Percentiles rank a stretch among this genome's conserved stretches.
phyloP scores from a whole-genome alignment of 2,329 filamentous ascomycete species.

The Knoxdaviesia proteae region DNA sequence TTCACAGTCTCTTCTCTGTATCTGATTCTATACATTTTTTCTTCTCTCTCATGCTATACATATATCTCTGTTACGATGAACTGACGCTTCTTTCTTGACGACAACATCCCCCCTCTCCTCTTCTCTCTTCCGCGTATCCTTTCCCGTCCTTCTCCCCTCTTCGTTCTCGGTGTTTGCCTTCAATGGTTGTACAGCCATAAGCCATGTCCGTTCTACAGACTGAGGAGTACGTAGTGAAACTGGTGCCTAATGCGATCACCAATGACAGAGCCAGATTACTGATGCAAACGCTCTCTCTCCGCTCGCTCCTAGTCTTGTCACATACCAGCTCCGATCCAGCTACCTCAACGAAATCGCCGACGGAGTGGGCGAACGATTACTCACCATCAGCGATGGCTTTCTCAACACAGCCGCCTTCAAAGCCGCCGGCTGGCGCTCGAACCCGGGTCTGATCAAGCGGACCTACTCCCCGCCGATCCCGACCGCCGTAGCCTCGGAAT shows the following conservation, averaged over 20 bases:
- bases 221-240: slow-evolving; percentile 16
- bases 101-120: too few relatives aligned
- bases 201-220: slow-evolving; percentile 22
- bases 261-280: slow-evolving; percentile 20
- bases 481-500: slow-evolving; percentile 62
- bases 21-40: too few relatives aligned
- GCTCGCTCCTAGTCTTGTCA: slow-evolving; percentile 39
- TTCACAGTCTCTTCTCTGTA: too few relatives aligned
- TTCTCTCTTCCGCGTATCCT: too few relatives aligned
- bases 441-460: slow-evolving; percentile 55
- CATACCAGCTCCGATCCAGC: slow-evolving; percentile 62
- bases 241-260: not conserved
- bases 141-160: too few relatives aligned
- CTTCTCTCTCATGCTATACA: too few relatives aligned
- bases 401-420: slow-evolving; percentile 68
- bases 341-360: slow-evolving; percentile 67
- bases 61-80: too few relatives aligned
- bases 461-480: slow-evolving; percentile 75
- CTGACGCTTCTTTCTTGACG: too few relatives aligned
- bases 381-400: slow-evolving; percentile 60
- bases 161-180: too few relatives aligned
- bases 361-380: slow-evolving; percentile 65
- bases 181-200: too few relatives aligned
- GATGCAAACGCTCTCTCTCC: slow-evolving; percentile 4
- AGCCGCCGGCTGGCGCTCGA: slow-evolving; percentile 59